Percentiles rank a stretch among this genome's conserved stretches.
Conservation (phyloP, 495 filamentous ascomycete genomes). For the Choiromyces venosus region DNA sequence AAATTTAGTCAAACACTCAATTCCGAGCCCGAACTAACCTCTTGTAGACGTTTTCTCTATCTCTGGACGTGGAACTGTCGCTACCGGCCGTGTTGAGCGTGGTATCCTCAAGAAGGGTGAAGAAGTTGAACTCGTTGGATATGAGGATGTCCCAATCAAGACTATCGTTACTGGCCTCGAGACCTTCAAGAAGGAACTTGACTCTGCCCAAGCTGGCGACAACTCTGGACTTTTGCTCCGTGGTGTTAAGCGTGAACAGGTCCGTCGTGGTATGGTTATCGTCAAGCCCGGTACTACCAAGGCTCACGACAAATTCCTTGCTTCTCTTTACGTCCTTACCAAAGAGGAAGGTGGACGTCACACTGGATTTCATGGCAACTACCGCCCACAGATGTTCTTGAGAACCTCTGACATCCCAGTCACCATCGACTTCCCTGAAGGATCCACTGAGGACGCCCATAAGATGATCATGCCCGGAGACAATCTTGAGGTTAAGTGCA, state of each 20-base stretch:
- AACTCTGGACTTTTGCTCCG: constrained; percentile 97
- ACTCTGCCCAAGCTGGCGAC: constrained; percentile 88
- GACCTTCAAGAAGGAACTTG: constrained; percentile 98
- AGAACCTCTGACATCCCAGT: constrained; percentile 89
- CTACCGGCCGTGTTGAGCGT: constrained; percentile 94
- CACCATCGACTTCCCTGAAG: constrained; percentile 75
- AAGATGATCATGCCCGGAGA: constrained; percentile 94
- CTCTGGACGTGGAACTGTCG: constrained; percentile 92
- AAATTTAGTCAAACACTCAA: background rate
- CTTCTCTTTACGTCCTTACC: constrained; percentile 90
- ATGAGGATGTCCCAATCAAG: constrained; percentile 69
- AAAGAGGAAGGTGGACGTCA: constrained; percentile 97
- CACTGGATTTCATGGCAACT: constrained; percentile 87
- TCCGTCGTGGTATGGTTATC: constrained; percentile 89
- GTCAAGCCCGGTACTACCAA: constrained; percentile 69
- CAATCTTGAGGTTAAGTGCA: constrained; percentile 92
- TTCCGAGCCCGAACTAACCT: background rate
- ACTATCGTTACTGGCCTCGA: constrained; percentile 99
- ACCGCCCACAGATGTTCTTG: constrained; percentile 91
- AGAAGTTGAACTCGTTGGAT: constrained; percentile 91
- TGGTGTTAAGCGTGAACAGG: constrained; percentile 88
- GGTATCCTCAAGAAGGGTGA: constrained; percentile 83
- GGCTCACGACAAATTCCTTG: constrained; percentile 81
- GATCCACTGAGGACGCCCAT: constrained; percentile 55
- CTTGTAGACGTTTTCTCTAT: constrained; percentile 86